phyloP scores from a whole-genome alignment of 345 rosid species.

The Populus ilicifolia region DNA sequence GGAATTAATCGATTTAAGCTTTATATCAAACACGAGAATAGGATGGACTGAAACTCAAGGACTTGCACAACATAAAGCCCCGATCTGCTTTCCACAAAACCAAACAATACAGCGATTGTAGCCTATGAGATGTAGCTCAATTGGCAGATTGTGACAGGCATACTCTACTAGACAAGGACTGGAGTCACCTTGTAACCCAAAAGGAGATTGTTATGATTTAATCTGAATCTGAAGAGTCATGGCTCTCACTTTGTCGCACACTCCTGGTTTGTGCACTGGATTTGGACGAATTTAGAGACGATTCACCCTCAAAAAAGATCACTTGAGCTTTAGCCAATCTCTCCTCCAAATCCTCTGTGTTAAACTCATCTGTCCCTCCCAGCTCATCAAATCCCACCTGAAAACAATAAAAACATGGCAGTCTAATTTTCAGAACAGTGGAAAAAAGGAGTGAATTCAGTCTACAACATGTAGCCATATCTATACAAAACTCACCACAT shows the following conservation, averaged over 20 bases:
- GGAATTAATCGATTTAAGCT: neutral
- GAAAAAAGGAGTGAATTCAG: neutral
- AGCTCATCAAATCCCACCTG: constrained; percentile 96
- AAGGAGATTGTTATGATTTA: neutral
- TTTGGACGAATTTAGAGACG: constrained; percentile 50
- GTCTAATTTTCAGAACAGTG: neutral
- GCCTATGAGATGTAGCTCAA: neutral
- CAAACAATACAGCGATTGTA: neutral
- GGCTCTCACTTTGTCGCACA: constrained; percentile 52
- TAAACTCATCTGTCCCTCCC: constrained; percentile 92
- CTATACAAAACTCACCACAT: constrained; percentile 53
- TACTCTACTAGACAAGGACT: neutral
- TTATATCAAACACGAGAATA: neutral
- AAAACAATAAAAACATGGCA: constrained; percentile 7
- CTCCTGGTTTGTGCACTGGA: constrained; percentile 49
- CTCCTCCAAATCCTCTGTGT: constrained; percentile 86
- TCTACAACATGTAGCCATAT: neutral
- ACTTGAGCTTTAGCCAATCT: constrained; percentile 87
- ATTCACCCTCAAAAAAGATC: constrained; percentile 75
- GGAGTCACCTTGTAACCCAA: neutral
- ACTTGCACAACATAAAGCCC: neutral
- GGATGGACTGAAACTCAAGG: neutral
- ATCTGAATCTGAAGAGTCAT: constrained; percentile 28
- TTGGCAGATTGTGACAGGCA: neutral
- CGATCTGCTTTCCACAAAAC: neutral